A percentile compares a stretch with the other conserved stretches of the same genome.
These are phyloP conservation scores for Trichoderma parareesei DNA, from an alignment of 495 filamentous ascomycete genomes.

Conservation along the genomic window DNA sequence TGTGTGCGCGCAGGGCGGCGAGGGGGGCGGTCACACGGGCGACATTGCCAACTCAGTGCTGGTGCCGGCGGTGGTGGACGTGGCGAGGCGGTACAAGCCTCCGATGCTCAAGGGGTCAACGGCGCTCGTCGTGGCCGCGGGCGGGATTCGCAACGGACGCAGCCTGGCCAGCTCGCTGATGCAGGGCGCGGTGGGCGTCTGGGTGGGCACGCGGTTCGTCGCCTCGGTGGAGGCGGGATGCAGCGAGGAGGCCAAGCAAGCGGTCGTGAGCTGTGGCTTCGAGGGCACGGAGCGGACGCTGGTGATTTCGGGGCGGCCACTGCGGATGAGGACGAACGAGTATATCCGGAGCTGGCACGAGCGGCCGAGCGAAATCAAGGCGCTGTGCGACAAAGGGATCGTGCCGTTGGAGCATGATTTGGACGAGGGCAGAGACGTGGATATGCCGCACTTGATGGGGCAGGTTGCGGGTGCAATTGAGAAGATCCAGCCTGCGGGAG, in stretches of 20 bases:
- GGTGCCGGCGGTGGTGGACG: constrained; percentile 66
- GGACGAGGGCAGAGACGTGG: constrained; percentile 65
- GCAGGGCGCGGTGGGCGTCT: constrained; percentile 67
- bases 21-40: constrained; percentile 77
- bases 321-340: constrained; percentile 73
- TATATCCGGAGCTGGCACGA: constrained; percentile 74
- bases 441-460: constrained; percentile 86
- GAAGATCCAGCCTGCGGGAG: constrained; percentile 67
- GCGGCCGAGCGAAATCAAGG: constrained; percentile 59
- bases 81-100: constrained; percentile 54
- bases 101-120: constrained; percentile 36
- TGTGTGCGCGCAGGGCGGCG: constrained; percentile 77
- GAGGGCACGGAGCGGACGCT: constrained; percentile 71
- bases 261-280: constrained; percentile 66
- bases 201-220: constrained; percentile 83
- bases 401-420: constrained; percentile 75
- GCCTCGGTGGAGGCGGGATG: constrained; percentile 70
- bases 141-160: constrained; percentile 64
- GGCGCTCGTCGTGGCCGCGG: constrained; percentile 65
- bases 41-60: constrained; percentile 65
- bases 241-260: constrained; percentile 68
- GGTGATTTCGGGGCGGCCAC: constrained; percentile 67
- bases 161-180: constrained; percentile 62
- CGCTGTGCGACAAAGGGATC: constrained; percentile 62
- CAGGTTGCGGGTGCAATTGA: constrained; percentile 73